Evolutionary conservation across 139 green algal genomes (phyloP).

Genomic region (Coccomyxa sp.): DNA sequence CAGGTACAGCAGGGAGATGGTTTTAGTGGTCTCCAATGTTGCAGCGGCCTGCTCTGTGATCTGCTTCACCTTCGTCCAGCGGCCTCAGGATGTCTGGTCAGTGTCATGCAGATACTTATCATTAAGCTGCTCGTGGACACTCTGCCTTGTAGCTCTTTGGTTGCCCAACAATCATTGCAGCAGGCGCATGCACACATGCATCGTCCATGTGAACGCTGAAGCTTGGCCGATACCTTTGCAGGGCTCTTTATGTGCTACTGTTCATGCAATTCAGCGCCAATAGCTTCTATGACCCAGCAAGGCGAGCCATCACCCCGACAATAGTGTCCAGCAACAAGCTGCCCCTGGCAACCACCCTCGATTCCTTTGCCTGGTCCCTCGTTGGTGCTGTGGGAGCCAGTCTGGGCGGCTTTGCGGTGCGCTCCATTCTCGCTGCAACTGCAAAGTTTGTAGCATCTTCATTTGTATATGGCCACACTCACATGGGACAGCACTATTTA

Average conservation of each 20-base stretch:
- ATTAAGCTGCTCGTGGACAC: neutral
- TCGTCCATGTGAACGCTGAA: too few species aligned
- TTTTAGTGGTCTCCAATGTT: slow-evolving; percentile 18
- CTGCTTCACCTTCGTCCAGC: slow-evolving; percentile 8
- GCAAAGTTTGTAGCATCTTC: too few species aligned
- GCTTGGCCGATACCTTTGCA: neutral
- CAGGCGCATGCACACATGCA: too few species aligned
- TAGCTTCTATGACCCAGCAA: slow-evolving; percentile 40
- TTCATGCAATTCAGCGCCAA: slow-evolving; percentile 28
- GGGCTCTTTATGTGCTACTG: slow-evolving; percentile 32
- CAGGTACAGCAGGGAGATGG: slow-evolving; percentile 30
- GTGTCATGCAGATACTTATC: neutral
- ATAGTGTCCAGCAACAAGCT: slow-evolving; percentile 23
- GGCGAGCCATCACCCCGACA: slow-evolving; percentile 31
- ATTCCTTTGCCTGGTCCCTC: slow-evolving; percentile 41
- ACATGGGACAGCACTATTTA: too few species aligned
- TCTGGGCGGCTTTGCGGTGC: slow-evolving; percentile 23
- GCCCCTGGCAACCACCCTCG: slow-evolving; percentile 41
- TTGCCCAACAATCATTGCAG: too few species aligned
- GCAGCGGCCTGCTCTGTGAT: slow-evolving; percentile 7
- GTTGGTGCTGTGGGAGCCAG: slow-evolving; percentile 36
- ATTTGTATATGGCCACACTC: too few species aligned
- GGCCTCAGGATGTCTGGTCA: slow-evolving; percentile 11
- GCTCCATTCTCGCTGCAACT: neutral
- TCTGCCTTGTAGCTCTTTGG: too few species aligned